Percentiles rank a stretch among this genome's conserved stretches.
phyloP scores from a whole-genome alignment of 345 rosid genomes.

The Hibiscus mutabilis region DNA sequence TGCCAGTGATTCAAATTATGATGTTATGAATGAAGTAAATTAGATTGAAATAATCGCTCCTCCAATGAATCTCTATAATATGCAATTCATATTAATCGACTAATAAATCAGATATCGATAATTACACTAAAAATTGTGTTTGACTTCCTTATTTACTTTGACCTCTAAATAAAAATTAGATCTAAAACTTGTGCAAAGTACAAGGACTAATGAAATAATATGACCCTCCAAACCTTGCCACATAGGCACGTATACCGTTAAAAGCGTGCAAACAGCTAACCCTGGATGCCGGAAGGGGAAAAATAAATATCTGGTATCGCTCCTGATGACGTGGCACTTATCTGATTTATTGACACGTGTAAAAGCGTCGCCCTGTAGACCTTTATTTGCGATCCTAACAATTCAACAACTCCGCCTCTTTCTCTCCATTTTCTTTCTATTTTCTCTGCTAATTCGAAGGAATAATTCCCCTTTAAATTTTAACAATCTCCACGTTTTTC shows the following conservation, averaged over 20 bases:
- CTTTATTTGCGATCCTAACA: conserved; percentile 14
- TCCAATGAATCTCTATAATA: too few relatives aligned
- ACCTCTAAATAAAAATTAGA: too few relatives aligned
- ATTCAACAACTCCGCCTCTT: conserved; percentile 10
- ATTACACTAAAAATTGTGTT: too few relatives aligned
- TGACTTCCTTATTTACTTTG: too few relatives aligned
- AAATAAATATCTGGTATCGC: conserved; percentile 37
- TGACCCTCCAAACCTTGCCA: too few relatives aligned
- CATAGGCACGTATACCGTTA: background rate
- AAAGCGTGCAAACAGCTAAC: background rate
- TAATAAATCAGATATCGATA: too few relatives aligned
- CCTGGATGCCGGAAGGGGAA: background rate
- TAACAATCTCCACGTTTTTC: conserved; percentile 10
- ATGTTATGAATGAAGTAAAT: too few relatives aligned
- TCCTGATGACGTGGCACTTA: conserved; percentile 33
- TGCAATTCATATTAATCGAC: too few relatives aligned
- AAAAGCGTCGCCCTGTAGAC: conserved; percentile 67
- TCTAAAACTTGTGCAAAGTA: too few relatives aligned
- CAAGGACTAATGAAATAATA: background rate
- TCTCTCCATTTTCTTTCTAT: background rate
- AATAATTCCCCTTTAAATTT: background rate
- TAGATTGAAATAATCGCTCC: too few relatives aligned
- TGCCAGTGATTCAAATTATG: too few relatives aligned
- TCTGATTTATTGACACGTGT: conserved; percentile 33
- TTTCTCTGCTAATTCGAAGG: conserved; percentile 16